Evolutionary conservation across 75 land plant genomes (phyloP).

Genomic region (Adiantum capillusveneris): DNA sequence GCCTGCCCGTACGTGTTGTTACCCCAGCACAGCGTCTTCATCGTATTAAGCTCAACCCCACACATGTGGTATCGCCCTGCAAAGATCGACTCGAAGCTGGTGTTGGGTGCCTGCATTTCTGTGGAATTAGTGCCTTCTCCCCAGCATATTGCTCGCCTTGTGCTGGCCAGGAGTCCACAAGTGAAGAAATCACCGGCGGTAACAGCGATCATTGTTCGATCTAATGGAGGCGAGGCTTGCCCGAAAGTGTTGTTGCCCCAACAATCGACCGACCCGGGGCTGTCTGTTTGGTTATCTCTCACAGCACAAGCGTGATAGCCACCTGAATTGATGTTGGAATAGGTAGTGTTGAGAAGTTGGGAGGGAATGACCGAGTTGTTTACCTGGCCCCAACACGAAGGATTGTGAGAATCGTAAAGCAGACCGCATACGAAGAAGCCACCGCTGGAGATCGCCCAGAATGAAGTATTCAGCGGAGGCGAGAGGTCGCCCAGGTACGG

Average conservation of each 20-base stretch:
- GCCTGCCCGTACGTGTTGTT: slow-evolving; percentile 10
- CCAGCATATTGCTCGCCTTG: slow-evolving; percentile 6
- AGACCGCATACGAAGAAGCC: slow-evolving; percentile 74
- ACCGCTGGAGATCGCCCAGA: slow-evolving; percentile 33
- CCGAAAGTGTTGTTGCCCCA: slow-evolving; percentile 50
- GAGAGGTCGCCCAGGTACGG: not conserved
- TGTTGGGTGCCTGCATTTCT: not conserved
- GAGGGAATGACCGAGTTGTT: slow-evolving; percentile 33
- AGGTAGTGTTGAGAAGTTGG: slow-evolving; percentile 20
- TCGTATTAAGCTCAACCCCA: slow-evolving; percentile 1
- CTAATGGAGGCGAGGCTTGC: not conserved
- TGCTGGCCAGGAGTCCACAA: slow-evolving; percentile 2
- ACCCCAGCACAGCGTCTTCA: slow-evolving; percentile 10
- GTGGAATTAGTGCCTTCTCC: slow-evolving; percentile 4
- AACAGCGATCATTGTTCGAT: not conserved
- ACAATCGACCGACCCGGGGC: slow-evolving; percentile 27
- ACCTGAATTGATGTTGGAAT: slow-evolving; percentile 51
- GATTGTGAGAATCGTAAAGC: slow-evolving; percentile 28
- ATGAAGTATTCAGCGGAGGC: not conserved
- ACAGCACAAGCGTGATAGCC: slow-evolving; percentile 88
- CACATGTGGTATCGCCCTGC: slow-evolving; percentile 4
- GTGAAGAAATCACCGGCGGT: slow-evolving; percentile 10
- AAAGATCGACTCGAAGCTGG: slow-evolving; percentile 1
- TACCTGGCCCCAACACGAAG: slow-evolving; percentile 81
- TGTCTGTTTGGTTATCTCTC: slow-evolving; percentile 10